Evolutionary conservation across 2,329 filamentous ascomycete species (phyloP), one percentile per base, ranked within the genome.

Genomic region (Stachybotrys elegans): DNA sequence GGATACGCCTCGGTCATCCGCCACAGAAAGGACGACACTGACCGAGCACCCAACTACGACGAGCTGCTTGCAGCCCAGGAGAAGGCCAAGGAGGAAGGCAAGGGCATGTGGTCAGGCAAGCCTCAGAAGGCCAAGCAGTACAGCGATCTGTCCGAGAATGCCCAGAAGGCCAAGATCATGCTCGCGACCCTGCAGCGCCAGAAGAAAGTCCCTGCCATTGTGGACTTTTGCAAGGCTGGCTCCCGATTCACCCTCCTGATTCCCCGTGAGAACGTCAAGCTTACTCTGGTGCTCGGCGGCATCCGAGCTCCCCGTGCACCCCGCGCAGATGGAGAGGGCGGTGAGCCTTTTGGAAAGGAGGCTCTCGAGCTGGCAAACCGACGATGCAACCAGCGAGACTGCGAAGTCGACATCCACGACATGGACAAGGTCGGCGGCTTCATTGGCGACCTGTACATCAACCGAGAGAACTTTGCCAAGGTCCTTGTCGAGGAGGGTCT

Each of bases 201-300:
- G 65, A 92, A 89, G 75, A 92, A 88, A 66, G 84, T 97, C 4
- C 90, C 93, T 7, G 93, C 87, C 11, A 77, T 98, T 54, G 90
- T 98, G 34, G 93, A 98, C 66, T 98, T 94, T 65, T 93, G 95
- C 73, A 96, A 97, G 70, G 88, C 90, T n/a, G 93, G 88, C 22
- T 95, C 91, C 32, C 82, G 93, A 53, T 98, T 97, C 67, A 95
- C 89, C 21, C 76, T 98, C 27, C 73, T 98, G 9, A 82, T 98
- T 40, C 92, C 93, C 38, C 85, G 91, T 27, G 93, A 98, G 62
- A 90, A 89, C 57, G 84, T 92, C 60, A 97, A 96, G 73, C 75
- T 98, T 48, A 98, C 92, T 2, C 84, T 98, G 61, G 91, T 98
- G 4, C 81, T 98, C 39, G 92, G 88, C 43, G 92, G 93, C 39